phyloP scores from a whole-genome alignment of 1,139 yeast genomes.

The Trichomonascaceae sp. region DNA sequence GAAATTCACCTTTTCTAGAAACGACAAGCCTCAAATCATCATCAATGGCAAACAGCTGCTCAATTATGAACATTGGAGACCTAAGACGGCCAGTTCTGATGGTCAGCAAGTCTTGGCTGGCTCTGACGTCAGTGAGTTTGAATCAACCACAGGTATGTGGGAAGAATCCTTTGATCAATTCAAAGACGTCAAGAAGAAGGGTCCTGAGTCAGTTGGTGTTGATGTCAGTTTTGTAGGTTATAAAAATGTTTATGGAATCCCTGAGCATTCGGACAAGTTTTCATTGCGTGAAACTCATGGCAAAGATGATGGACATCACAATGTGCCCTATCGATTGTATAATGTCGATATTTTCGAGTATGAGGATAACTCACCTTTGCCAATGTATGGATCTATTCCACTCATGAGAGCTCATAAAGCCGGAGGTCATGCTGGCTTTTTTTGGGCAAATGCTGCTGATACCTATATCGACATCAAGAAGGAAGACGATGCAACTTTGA shows the following conservation, averaged over 20 bases:
- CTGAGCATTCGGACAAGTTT: conserved; percentile 87
- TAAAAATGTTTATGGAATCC: conserved; percentile 76
- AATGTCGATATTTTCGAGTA: conserved; percentile 95
- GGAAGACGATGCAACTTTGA: conserved; percentile 24
- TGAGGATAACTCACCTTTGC: conserved; percentile 69
- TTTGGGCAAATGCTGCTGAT: conserved; percentile 93
- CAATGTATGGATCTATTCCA: conserved; percentile 96
- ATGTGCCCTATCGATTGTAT: conserved; percentile 75
- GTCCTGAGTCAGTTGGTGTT: conserved; percentile 84
- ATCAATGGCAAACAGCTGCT: conserved; percentile 65
- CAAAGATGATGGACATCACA: conserved; percentile 33
- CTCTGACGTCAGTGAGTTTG: conserved; percentile 19
- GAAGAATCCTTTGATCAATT: conserved; percentile 42
- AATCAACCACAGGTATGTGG: conserved; percentile 31
- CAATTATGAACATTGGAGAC: conserved; percentile 75
- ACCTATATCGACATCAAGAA: conserved; percentile 71
- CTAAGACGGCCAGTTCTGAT: conserved; percentile 20
- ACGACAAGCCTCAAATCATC: conserved; percentile 44
- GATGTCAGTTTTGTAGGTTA: conserved; percentile 65
- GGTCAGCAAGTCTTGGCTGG: neutral
- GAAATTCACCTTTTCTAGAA: conserved; percentile 42
- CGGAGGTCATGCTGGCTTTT: conserved; percentile 61
- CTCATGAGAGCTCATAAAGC: conserved; percentile 66
- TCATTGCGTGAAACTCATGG: conserved; percentile 62
- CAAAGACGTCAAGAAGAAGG: conserved; percentile 60